phyloP scores from a whole-genome alignment of 345 rosid genomes.

The Erysimum cheiranthoides region DNA sequence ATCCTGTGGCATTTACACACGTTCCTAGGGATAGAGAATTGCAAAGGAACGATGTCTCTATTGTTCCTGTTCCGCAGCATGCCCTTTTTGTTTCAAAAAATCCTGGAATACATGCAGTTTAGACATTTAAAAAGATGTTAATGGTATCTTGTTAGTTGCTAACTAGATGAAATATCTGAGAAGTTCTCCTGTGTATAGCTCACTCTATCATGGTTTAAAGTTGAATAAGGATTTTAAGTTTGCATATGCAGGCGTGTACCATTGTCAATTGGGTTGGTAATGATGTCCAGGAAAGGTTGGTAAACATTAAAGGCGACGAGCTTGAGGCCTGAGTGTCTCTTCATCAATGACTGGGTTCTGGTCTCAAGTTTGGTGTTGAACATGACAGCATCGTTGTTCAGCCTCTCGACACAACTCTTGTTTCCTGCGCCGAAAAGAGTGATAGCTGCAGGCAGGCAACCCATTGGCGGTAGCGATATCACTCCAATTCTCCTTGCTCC shows the following conservation, averaged over 20 bases:
- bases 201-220: slow-evolving; percentile 6
- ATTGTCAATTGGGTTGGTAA: slow-evolving; percentile 60
- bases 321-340: slow-evolving; percentile 71
- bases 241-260: slow-evolving; percentile 54
- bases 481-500: slow-evolving; percentile 90
- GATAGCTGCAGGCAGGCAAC: slow-evolving; percentile 91
- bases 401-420: slow-evolving; percentile 67
- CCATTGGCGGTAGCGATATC: slow-evolving; percentile 79
- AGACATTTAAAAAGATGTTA: slow-evolving; percentile 1
- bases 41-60: slow-evolving; percentile 88
- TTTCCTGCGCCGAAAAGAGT: slow-evolving; percentile 82
- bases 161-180: background rate
- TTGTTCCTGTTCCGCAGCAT: slow-evolving; percentile 87
- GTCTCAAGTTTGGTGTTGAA: slow-evolving; percentile 76
- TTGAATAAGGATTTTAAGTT: slow-evolving; percentile 20
- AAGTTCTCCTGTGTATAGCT: background rate
- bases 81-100: slow-evolving; percentile 84
- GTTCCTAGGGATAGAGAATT: slow-evolving; percentile 68
- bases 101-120: slow-evolving; percentile 53
- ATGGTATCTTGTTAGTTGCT: slow-evolving; percentile 17
- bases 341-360: slow-evolving; percentile 61
- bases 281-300: slow-evolving; percentile 77
- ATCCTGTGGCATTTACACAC: slow-evolving; percentile 78
- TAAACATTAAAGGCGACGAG: slow-evolving; percentile 79
- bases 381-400: slow-evolving; percentile 71